phyloP scores from a whole-genome alignment of 192 early-diverging fungal species.

The Nowakowskiella sp. region DNA sequence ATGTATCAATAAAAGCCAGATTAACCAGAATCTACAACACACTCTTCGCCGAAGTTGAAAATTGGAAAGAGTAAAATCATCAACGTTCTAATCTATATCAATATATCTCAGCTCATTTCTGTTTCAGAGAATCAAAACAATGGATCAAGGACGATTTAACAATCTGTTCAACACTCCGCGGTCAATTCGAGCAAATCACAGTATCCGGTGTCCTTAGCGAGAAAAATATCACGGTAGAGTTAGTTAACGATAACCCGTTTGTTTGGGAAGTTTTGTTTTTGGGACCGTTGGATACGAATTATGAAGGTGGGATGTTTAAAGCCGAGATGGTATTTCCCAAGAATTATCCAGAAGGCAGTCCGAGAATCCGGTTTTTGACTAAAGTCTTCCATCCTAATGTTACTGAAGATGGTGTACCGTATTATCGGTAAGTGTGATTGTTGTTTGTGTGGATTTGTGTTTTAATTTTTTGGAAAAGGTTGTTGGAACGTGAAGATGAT shows the following conservation, averaged over 20 bases:
- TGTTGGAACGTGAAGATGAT: constrained; percentile 39
- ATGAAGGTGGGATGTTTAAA: constrained; percentile 54
- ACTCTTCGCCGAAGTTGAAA: constrained; percentile 35
- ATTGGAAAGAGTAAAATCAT: constrained; percentile 38
- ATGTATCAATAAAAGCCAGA: constrained; percentile 31
- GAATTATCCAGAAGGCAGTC: constrained; percentile 43
- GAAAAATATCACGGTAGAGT: constrained; percentile 33
- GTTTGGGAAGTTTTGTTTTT: constrained; percentile 47
- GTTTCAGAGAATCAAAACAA: constrained; percentile 14
- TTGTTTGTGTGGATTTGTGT: not conserved
- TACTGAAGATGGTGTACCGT: constrained; percentile 49
- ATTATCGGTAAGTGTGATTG: constrained; percentile 24
- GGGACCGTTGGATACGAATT: constrained; percentile 43
- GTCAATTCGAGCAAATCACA: constrained; percentile 46
- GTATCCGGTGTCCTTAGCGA: constrained; percentile 40
- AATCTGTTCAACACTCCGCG: constrained; percentile 1
- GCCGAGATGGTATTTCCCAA: constrained; percentile 49
- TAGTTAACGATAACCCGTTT: constrained; percentile 49
- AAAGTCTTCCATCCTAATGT: constrained; percentile 58
- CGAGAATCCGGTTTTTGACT: constrained; percentile 42
- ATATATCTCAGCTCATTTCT: not conserved
- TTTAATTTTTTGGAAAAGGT: not conserved
- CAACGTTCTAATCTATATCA: not conserved
- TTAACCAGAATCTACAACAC: constrained; percentile 32
- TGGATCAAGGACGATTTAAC: constrained; percentile 43